Conservation (phyloP, 352 stramenopile species). For the Phytophthora pistaciae region DNA sequence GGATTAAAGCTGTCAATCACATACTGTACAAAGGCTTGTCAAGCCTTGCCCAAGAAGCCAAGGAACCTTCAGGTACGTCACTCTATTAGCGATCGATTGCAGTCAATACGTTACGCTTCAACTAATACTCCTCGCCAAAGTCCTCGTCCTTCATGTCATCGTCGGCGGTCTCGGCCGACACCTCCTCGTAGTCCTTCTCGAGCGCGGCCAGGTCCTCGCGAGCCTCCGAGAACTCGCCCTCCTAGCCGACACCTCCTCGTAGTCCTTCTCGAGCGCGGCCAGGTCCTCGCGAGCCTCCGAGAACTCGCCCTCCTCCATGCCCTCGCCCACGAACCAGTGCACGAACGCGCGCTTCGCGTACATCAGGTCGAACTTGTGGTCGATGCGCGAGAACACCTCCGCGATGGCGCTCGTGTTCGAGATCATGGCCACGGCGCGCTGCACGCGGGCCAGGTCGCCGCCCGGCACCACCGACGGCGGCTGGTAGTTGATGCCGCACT, state of each 20-base stretch:
- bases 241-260: constrained; percentile 98
- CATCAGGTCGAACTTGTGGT: constrained; percentile 99
- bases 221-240: constrained; percentile 98
- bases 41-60: too few species aligned
- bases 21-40: too few species aligned
- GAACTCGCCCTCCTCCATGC: constrained; percentile 99
- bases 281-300: constrained; percentile 98
- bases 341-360: constrained; percentile 99
- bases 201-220: constrained; percentile 97
- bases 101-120: too few species aligned
- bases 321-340: constrained; percentile 98
- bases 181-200: constrained; percentile 99
- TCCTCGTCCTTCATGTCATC: constrained; percentile 98
- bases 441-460: constrained; percentile 95
- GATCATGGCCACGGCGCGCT: constrained; percentile 98
- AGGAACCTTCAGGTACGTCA: too few species aligned
- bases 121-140: constrained; percentile 89
- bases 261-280: constrained; percentile 98
- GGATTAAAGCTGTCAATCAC: background rate
- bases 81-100: too few species aligned
- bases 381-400: constrained; percentile 96
- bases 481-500: constrained; percentile 96
- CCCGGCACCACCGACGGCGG: constrained; percentile 94
- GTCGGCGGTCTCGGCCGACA: constrained; percentile 97
- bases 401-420: constrained; percentile 98